Base-by-base conservation (phyloP, 1,139 yeast genomes). In the Yamadazyma pseudoaaseri region DNA sequence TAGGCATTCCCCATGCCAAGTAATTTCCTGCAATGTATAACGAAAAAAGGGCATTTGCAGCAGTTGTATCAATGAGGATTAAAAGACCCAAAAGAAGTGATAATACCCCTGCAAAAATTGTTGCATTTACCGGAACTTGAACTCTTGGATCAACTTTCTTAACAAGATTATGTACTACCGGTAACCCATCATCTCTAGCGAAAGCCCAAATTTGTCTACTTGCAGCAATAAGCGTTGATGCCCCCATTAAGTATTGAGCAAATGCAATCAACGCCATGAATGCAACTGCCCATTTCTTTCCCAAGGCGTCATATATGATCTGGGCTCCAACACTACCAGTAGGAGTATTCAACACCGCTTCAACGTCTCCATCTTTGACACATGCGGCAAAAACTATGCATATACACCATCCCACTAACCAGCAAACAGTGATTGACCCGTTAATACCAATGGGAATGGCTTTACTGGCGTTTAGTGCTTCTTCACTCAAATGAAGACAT, bases 401-500 rank as follows among this genome's bases (percentile, higher is more conserved):
- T 41, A 82, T 70, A 27, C 71, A 52, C 61, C 74, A 80, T 9
- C 90, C 90, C 6, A 82, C 50, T 20, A 78, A 39, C 66, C 81
- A 76, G 54, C 89, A 80, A 30, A 66, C 70, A 13, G 70, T 47
- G 40, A 81, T 79, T 14, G 63, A 53, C 3, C 69, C 68, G 15
- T 60, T 45, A 15, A 64, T 81, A 20, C 87, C 90, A 27, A 74
- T 57, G 8, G 90, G 87, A 13, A 81, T 81, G n/a, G 86, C 77
- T 34, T 62, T 65, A 16, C 79, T 67, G 9, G 90, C 86, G 48
- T 79, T 75, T 27, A 66, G 63, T 16, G 85, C 84, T 52, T 83
- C 90, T 54, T 83, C 92, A 17, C 81, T 70, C 73, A 81, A 76
- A 55, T 82, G 90, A 31, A 81, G 79, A 45, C 83, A 79, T 5